Conservation (phyloP, 1,284 basidiomycete genomes). For the Mrakiaceae sp. region DNA sequence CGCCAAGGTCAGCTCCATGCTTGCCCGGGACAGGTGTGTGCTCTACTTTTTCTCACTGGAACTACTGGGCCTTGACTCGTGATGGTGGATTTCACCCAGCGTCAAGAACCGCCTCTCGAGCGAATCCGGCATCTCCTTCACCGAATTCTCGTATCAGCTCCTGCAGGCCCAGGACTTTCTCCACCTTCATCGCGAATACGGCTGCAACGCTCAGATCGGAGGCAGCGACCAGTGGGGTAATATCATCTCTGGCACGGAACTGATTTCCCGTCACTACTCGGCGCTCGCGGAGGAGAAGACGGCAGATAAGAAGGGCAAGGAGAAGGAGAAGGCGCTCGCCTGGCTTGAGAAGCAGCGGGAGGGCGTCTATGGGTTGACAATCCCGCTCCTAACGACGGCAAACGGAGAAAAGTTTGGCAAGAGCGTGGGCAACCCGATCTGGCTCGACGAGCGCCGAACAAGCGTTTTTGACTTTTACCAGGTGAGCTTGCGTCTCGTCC, state of each 20-base stretch:
- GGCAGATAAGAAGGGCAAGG: conserved; percentile 6
- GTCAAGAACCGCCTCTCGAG: conserved; percentile 43
- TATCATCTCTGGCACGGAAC: conserved; percentile 80
- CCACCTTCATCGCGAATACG: conserved; percentile 52
- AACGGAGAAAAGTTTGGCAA: conserved; percentile 95
- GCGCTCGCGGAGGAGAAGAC: conserved; percentile 17
- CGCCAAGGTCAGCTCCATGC: conserved; percentile 78
- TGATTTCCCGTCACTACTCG: conserved; percentile 51
- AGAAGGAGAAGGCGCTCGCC: conserved; percentile 9
- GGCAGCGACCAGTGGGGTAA: conserved; percentile 99
- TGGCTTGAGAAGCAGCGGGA: conserved; percentile 24
- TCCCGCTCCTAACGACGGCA: conserved; percentile 82
- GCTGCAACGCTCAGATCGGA: conserved; percentile 81
- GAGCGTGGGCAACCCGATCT: conserved; percentile 89
- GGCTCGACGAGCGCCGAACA: conserved; percentile 66
- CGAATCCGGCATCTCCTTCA: conserved; percentile 70
- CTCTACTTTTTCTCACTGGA: background rate
- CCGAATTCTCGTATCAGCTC: conserved; percentile 95
- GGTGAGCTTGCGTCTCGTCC: conserved; percentile 65
- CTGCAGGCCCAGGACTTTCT: conserved; percentile 95
- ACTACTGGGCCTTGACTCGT: background rate
- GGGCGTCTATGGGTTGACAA: conserved; percentile 74
- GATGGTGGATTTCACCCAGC: background rate
- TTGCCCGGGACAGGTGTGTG: conserved; percentile 72
- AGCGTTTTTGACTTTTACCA: conserved; percentile 86